Conservation (phyloP, 2,329 filamentous ascomycete genomes). For the Trichoderma pleuroti region DNA sequence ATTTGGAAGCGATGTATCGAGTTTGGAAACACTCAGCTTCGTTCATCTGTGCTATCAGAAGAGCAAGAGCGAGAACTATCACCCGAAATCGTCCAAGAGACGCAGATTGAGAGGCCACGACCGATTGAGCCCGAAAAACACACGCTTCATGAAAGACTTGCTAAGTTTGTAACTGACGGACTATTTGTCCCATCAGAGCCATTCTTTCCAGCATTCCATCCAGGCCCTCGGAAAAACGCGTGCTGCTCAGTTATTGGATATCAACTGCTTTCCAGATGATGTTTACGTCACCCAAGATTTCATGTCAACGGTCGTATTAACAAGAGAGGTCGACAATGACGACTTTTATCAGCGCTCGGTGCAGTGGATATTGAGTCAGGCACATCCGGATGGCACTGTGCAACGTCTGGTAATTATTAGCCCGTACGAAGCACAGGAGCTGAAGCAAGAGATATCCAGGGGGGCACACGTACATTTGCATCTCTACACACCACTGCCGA, state of each 20-base stretch:
- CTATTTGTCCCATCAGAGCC: neutral
- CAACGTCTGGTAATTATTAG: slow-evolving; percentile 16
- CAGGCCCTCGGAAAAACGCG: slow-evolving; percentile 18
- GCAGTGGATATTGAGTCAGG: slow-evolving; percentile 27
- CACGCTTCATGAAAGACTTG: neutral
- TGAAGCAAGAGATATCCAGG: slow-evolving; percentile 33
- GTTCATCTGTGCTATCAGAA: slow-evolving; percentile 35
- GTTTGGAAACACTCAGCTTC: neutral
- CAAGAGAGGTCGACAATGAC: neutral
- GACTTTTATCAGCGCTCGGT: slow-evolving; percentile 26
- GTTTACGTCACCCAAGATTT: slow-evolving; percentile 18
- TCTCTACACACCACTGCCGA: slow-evolving; percentile 46
- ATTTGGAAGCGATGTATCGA: neutral
- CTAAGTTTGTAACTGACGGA: neutral
- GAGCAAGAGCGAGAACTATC: slow-evolving; percentile 68
- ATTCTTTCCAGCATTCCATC: slow-evolving; percentile 24
- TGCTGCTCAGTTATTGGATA: slow-evolving; percentile 19
- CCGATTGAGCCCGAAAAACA: slow-evolving; percentile 37
- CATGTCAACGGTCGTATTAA: slow-evolving; percentile 1
- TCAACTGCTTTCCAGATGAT: slow-evolving; percentile 19
- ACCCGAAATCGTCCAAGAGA: slow-evolving; percentile 60
- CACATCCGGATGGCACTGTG: neutral
- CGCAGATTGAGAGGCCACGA: slow-evolving; percentile 49
- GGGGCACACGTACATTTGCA: slow-evolving; percentile 42
- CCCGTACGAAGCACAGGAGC: slow-evolving; percentile 49